phyloP scores from a whole-genome alignment of 129 eudicot species.

The Arctium minus region DNA sequence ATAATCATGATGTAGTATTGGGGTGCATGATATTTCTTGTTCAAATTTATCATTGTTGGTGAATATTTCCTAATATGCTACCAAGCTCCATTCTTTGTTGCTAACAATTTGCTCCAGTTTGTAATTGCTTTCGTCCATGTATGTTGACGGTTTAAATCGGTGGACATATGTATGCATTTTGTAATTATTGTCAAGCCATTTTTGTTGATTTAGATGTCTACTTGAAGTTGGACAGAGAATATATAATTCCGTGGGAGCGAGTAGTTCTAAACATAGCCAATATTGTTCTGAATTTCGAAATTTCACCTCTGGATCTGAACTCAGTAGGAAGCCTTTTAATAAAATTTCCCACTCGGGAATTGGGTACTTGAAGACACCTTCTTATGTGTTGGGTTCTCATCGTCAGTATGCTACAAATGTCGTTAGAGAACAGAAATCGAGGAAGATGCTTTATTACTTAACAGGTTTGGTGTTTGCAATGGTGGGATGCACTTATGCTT shows the following conservation, averaged over 20 bases:
- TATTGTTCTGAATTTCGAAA: constrained; percentile 1
- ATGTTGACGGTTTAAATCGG: neutral
- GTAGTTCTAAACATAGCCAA: constrained; percentile 20
- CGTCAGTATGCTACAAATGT: constrained; percentile 54
- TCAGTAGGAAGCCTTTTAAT: constrained; percentile 16
- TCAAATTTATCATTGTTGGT: neutral
- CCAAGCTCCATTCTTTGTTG: neutral
- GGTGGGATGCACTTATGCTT: constrained; percentile 92
- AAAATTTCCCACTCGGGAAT: constrained; percentile 16
- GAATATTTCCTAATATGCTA: neutral
- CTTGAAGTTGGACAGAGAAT: constrained; percentile 33
- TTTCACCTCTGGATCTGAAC: constrained; percentile 23
- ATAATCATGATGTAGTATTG: neutral
- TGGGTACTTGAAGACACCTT: constrained; percentile 25
- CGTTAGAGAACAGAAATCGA: constrained; percentile 56
- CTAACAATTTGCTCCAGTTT: neutral
- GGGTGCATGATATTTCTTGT: neutral
- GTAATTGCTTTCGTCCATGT: neutral
- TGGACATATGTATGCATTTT: neutral
- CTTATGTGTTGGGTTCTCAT: constrained; percentile 20
- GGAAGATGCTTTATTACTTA: constrained; percentile 69
- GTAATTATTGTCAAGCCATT: neutral
- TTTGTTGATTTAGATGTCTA: constrained; percentile 34
- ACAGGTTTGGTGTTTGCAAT: constrained; percentile 85
- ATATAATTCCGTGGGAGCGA: constrained; percentile 25